phyloP scores from a whole-genome alignment of 192 early-diverging fungal genomes.

The Backusella macrospora region DNA sequence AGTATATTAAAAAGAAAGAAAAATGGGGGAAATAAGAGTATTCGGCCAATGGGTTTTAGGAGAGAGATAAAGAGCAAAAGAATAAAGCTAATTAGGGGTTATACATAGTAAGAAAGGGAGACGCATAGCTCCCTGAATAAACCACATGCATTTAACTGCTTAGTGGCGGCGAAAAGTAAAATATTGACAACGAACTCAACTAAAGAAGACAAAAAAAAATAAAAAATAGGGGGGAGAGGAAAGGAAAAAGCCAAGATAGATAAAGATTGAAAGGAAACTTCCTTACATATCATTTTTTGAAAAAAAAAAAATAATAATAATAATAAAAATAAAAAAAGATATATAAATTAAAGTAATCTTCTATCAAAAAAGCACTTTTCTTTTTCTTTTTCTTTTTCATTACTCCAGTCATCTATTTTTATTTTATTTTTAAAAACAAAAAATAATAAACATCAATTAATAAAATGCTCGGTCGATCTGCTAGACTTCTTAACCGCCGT shows the following conservation, averaged over 20 bases:
- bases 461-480: slow-evolving; percentile 16
- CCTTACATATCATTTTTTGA: slow-evolving; percentile 1
- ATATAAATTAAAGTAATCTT: slow-evolving; percentile 2
- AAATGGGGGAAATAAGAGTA: neutral
- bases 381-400: slow-evolving; percentile 8
- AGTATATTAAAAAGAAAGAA: neutral
- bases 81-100: slow-evolving; percentile 4
- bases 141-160: slow-evolving; percentile 1
- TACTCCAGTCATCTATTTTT: neutral
- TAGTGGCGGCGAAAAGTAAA: slow-evolving; percentile 11
- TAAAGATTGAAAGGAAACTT: slow-evolving; percentile 11
- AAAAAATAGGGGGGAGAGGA: neutral
- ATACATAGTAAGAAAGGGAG: neutral
- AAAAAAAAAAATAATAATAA: too few species aligned
- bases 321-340: neutral
- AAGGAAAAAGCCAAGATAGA: neutral
- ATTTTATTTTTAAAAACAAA: neutral
- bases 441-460: neutral
- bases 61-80: neutral
- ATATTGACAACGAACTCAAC: slow-evolving; percentile 5
- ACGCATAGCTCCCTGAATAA: slow-evolving; percentile 9
- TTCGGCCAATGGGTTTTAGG: neutral
- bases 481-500: slow-evolving; percentile 10
- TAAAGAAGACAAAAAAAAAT: too few species aligned
- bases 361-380: neutral